Percentiles rank a stretch among this genome's conserved stretches.
phyloP scores from a whole-genome alignment of 441 rosid species.

The Erysimum pusillum region DNA sequence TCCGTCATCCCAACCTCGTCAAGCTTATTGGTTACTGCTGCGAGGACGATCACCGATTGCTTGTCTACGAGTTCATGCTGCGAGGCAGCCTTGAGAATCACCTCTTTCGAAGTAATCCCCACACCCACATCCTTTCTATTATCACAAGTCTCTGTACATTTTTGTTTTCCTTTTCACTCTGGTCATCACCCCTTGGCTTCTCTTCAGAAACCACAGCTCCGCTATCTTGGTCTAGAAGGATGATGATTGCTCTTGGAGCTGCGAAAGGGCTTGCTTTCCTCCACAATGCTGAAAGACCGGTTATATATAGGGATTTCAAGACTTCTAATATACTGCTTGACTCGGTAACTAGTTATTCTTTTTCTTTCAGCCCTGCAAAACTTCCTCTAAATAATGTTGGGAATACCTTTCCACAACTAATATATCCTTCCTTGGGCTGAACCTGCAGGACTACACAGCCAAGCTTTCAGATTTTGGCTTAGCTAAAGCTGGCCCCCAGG shows the following conservation, averaged over 20 bases:
- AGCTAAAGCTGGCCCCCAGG: slow-evolving; percentile 98
- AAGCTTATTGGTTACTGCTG: slow-evolving; percentile 68
- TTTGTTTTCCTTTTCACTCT: not conserved
- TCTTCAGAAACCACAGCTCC: slow-evolving; percentile 82
- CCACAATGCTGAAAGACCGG: slow-evolving; percentile 96
- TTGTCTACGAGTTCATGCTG: slow-evolving; percentile 68
- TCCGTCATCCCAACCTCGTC: slow-evolving; percentile 66
- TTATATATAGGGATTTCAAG: slow-evolving; percentile 96
- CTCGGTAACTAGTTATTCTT: slow-evolving; percentile 63
- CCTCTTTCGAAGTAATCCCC: slow-evolving; percentile 59
- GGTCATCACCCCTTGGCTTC: slow-evolving; percentile 15
- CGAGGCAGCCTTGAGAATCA: slow-evolving; percentile 74
- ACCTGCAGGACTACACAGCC: slow-evolving; percentile 85
- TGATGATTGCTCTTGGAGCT: slow-evolving; percentile 99
- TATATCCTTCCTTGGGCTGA: slow-evolving; percentile 24
- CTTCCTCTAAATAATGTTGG: slow-evolving; percentile 10
- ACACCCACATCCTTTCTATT: not conserved
- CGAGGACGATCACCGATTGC: slow-evolving; percentile 65
- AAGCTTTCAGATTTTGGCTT: slow-evolving; percentile 99
- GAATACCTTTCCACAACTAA: slow-evolving; percentile 9
- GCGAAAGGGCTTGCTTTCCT: slow-evolving; percentile 99
- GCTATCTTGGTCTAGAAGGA: slow-evolving; percentile 86
- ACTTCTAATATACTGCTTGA: slow-evolving; percentile 96
- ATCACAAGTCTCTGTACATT: not conserved
- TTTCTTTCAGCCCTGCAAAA: slow-evolving; percentile 20